These are phyloP conservation scores for Parsonsia alboflavescens DNA, from an alignment of 257 asterid species.

Conservation along the genomic window DNA sequence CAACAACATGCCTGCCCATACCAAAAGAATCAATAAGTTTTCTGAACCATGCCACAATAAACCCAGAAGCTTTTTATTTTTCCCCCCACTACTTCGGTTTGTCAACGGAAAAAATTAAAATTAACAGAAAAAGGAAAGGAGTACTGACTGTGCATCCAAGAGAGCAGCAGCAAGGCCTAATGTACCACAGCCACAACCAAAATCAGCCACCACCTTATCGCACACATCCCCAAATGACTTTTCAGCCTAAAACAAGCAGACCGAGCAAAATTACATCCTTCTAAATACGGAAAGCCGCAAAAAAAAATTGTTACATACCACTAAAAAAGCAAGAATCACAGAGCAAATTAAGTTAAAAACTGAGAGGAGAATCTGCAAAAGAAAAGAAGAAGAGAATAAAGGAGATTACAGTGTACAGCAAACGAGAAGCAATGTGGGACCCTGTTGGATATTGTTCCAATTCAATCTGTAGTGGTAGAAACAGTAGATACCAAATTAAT, in stretches of 20 bases:
- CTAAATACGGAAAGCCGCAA: not conserved
- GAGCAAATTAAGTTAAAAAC: not conserved
- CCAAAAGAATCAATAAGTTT: not conserved
- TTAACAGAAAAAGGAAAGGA: not conserved
- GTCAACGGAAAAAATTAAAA: not conserved
- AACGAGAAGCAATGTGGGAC: conserved; percentile 91
- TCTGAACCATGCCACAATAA: not conserved
- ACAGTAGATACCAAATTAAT: not conserved
- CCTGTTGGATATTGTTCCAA: conserved; percentile 96
- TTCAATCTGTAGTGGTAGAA: conserved; percentile 55
- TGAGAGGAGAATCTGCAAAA: conserved; percentile 17
- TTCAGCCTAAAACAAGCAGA: conserved; percentile 51
- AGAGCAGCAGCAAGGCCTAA: conserved; percentile 91
- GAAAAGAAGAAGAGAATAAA: not conserved
- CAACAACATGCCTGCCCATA: conserved; percentile 58
- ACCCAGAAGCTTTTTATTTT: not conserved
- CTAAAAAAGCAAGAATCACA: conserved; percentile 2
- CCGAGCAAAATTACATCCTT: conserved; percentile 8
- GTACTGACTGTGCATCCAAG: conserved; percentile 75
- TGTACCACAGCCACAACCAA: conserved; percentile 98
- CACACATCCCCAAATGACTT: conserved; percentile 82
- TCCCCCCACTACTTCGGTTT: too few relatives aligned
- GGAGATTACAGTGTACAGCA: conserved; percentile 68
- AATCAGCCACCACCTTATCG: conserved; percentile 86
- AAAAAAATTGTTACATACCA: not conserved